phyloP scores from a whole-genome alignment of 352 stramenopile genomes.

The Phytophthora pluvialis region DNA sequence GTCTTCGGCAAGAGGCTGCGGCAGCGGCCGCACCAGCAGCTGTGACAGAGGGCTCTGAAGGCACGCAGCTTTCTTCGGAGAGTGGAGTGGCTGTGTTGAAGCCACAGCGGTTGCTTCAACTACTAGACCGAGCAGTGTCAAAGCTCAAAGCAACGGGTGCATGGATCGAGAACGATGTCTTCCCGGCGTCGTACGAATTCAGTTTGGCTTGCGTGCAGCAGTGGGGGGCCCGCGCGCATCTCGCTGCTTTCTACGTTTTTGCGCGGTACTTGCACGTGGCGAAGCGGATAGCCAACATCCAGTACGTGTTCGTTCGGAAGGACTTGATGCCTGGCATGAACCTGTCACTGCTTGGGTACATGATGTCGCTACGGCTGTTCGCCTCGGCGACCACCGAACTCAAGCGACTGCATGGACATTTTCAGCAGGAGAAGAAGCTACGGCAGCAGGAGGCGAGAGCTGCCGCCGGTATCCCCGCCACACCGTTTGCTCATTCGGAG shows the following conservation, averaged over 20 bases:
- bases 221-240: constrained; percentile 61
- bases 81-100: constrained; percentile 16
- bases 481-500: constrained; percentile 41
- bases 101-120: constrained; percentile 31
- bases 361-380: constrained; percentile 74
- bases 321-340: constrained; percentile 65
- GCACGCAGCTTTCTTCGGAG: not conserved
- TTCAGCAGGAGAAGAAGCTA: constrained; percentile 52
- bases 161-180: constrained; percentile 51
- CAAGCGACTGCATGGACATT: constrained; percentile 55
- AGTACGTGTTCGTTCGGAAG: constrained; percentile 83
- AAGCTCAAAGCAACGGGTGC: constrained; percentile 46
- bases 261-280: constrained; percentile 74
- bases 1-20: constrained; percentile 44
- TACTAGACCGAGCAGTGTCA: constrained; percentile 52
- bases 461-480: constrained; percentile 12
- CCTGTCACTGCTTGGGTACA: constrained; percentile 79
- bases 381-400: constrained; percentile 58
- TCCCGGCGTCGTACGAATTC: constrained; percentile 71
- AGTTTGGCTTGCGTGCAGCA: constrained; percentile 50
- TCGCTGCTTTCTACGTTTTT: constrained; percentile 80
- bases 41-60: constrained; percentile 9
- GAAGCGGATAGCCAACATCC: constrained; percentile 71
- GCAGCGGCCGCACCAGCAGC: constrained; percentile 5
- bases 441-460: constrained; percentile 42